Evolutionary conservation across 306 rosid species (phyloP), one percentile per base, ranked within the genome.

Genomic region (Rubus parviflorus): DNA sequence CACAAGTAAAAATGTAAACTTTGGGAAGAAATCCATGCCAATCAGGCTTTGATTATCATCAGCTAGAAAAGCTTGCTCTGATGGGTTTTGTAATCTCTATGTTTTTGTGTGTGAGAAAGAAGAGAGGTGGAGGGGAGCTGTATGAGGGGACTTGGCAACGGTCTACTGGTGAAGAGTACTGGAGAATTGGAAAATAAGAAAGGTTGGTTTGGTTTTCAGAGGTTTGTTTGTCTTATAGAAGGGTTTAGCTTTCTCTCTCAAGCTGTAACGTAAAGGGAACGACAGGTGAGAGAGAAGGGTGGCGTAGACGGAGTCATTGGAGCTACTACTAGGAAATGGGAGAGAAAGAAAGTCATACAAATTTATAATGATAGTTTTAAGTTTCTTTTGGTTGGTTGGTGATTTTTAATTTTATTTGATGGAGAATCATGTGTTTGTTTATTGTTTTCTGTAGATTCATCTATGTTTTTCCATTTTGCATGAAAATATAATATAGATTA

Each of bases 231-330:
- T 77, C 37, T 54, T 79, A 74, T 82, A 71, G 0, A 57, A 81
- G 72, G 81, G 89, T 68, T 76, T 48, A 79, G 47, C 81, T 88
- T 54, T 84, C 89, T 54, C 80, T 75, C 68, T 87, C 89, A 48
- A 78, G 52, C 68, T 60, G 84, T 78, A 85, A 92, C 95, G 91
- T 92, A 83, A 81, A 62, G 85, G 85, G 77, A 83, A 75, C 79
- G 89, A 82, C 79, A 20, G 71, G 80, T 40, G 72, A 62, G 60
- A 58, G 80, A 52, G n/a, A 68, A 67, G 72, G 75, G 52, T 76
- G 81, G 73, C n/a, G 72, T 73, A 76, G 92, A 87, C 86, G 73
- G 87, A 73, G 91, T 86, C 86, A 77, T 75, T 61, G 85, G 80
- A 86, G 51, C 85, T 75, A 69, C 82, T 53, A 30, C 62, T 72